Evolutionary conservation across 1,284 basidiomycete genomes (phyloP).

Genomic region (Cystobasidiaceae sp.): DNA sequence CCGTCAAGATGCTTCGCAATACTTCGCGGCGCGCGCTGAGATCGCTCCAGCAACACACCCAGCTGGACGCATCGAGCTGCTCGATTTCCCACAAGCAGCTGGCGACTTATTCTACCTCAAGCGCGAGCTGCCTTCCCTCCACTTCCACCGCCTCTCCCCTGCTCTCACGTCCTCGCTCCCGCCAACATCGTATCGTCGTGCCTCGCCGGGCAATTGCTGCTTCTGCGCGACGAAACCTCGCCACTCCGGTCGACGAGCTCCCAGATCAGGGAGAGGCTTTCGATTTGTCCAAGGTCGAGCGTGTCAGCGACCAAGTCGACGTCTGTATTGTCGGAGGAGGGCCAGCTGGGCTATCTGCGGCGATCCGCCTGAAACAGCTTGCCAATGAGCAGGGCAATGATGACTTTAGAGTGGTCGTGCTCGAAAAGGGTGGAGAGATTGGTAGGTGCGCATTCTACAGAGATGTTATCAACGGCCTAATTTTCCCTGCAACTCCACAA

Average conservation of each 20-base stretch:
- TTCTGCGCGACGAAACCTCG: too few relatives aligned
- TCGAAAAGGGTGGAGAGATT: constrained; percentile 92
- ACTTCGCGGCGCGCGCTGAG: too few relatives aligned
- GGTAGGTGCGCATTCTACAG: constrained; percentile 54
- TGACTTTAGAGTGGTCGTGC: constrained; percentile 82
- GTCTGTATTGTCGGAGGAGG: constrained; percentile 96
- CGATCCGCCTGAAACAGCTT: constrained; percentile 91
- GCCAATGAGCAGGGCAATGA: constrained; percentile 64
- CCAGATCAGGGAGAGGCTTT: constrained; percentile 38
- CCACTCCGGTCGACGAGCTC: not conserved
- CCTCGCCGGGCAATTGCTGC: too few relatives aligned
- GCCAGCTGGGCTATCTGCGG: constrained; percentile 91
- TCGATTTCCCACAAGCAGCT: not conserved
- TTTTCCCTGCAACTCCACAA: not conserved
- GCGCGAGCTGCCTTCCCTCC: not conserved
- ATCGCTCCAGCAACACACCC: not conserved
- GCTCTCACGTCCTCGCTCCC: not conserved
- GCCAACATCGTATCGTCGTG: too few relatives aligned
- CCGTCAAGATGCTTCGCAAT: too few relatives aligned
- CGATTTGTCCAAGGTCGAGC: constrained; percentile 44
- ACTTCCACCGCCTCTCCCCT: not conserved
- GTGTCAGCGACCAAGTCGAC: constrained; percentile 42
- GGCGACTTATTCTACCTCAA: not conserved
- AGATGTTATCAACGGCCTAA: not conserved
- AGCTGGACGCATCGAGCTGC: not conserved